Percentiles rank a stretch among this genome's conserved stretches.
phyloP scores from a whole-genome alignment of 208 protist species.

The Tritrichomonas musculus region DNA sequence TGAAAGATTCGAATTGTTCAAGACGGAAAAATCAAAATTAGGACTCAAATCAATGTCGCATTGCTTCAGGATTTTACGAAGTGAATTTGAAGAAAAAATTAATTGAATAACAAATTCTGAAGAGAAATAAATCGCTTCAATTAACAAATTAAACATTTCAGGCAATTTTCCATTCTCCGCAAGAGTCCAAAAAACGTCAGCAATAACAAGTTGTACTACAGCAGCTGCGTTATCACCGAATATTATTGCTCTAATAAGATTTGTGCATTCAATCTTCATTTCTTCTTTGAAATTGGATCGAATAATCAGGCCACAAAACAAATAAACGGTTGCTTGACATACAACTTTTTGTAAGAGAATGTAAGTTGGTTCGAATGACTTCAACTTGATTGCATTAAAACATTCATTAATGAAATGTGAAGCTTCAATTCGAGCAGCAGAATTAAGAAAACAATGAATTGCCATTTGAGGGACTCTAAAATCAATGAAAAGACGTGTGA shows the following conservation, averaged over 20 bases:
- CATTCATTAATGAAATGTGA: background rate
- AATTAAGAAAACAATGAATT: background rate
- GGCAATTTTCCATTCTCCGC: background rate
- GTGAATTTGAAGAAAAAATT: background rate
- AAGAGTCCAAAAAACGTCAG: background rate
- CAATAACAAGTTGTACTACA: background rate
- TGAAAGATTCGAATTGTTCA: background rate
- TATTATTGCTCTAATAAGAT: background rate
- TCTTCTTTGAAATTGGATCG: background rate
- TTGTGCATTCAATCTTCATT: no score
- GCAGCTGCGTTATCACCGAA: background rate
- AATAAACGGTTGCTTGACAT: background rate
- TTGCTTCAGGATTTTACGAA: background rate
- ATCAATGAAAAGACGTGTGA: background rate
- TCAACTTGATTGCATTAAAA: background rate
- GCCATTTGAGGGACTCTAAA: constrained; percentile 3
- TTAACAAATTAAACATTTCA: background rate
- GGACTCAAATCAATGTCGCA: background rate
- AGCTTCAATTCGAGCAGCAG: background rate
- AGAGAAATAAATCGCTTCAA: background rate
- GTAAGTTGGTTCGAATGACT: background rate
- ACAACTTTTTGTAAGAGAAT: background rate
- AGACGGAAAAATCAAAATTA: background rate
- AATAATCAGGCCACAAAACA: background rate
- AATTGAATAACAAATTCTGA: constrained; percentile 11